phyloP scores from a whole-genome alignment of 164 flowering plant genomes.

The Tetrastigma voinierianum region DNA sequence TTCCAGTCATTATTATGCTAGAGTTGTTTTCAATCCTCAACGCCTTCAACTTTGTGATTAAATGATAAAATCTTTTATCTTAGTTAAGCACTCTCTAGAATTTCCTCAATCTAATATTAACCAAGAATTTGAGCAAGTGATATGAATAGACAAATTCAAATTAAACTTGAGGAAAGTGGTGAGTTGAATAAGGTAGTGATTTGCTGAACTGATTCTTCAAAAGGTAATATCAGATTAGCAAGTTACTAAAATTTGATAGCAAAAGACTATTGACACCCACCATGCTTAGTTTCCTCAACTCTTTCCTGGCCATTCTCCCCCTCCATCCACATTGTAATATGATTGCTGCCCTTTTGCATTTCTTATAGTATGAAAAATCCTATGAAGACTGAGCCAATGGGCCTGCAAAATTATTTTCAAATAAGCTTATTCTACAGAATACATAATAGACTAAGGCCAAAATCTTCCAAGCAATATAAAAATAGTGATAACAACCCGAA shows the following conservation, averaged over 20 bases:
- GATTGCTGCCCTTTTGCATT: conserved; percentile 52
- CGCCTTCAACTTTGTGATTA: too few species aligned
- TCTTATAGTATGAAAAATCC: conserved; percentile 50
- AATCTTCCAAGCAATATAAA: background rate
- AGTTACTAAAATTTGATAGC: background rate
- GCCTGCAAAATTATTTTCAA: conserved; percentile 45
- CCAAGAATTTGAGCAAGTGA: too few species aligned
- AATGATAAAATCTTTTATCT: too few species aligned
- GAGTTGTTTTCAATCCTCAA: too few species aligned
- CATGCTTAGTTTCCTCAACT: conserved; percentile 55
- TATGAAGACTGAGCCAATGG: conserved; percentile 65
- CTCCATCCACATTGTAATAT: conserved; percentile 71
- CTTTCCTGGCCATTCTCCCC: conserved; percentile 50
- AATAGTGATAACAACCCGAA: conserved; percentile 54
- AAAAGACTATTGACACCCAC: conserved; percentile 25
- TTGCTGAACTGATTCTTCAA: too few species aligned
- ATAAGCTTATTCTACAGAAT: background rate
- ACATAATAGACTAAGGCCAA: background rate
- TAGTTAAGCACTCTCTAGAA: too few species aligned
- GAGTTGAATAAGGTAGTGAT: too few species aligned
- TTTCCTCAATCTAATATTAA: too few species aligned
- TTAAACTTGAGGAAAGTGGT: too few species aligned
- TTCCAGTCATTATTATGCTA: too few species aligned
- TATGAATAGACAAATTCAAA: too few species aligned
- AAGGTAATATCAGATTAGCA: too few species aligned